Base-by-base conservation (phyloP, 192 early-diverging fungal genomes). In the Coemansia sp. region DNA sequence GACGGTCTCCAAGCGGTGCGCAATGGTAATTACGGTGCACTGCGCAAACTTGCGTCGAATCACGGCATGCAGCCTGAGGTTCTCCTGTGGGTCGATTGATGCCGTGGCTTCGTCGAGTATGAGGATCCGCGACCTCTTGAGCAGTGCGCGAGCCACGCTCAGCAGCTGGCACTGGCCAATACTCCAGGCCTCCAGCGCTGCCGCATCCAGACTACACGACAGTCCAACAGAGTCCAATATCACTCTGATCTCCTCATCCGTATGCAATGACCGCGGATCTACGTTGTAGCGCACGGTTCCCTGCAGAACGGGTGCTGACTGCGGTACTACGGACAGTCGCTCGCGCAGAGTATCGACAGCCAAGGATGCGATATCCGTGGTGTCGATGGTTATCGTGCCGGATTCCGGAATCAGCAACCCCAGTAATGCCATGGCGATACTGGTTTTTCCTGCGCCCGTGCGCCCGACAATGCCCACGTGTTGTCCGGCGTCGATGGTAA, bases 291-390 rank as follows among this genome's bases (percentile, higher is more conserved):
- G 89, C 33, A 97, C 86, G 0, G 93, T 91, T 6, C 91, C 85
- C 0, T 81, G 70, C 33, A 94, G 86, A 17, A 93, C 59, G 3
- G 87, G 86, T 3, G 94, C 87, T 16, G 94, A 90, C 69, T 98
- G 96, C 10, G 96, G 95, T 57, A 98, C 97, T 36, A 98, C 90
- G 5, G 90, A 85, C 66, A 98, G 80, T 17, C 87, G 83, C 67
- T 79, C 87, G 17, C 93, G 78, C 17, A 95, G 76, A 3, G 29
- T n/a, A 44, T 89, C 85, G 6, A 83, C 77, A 0, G 87, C 87
- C 10, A 95, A 76, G 6, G 37, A 24, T 35, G 75, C 70, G 19
- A 93, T 87, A 63, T 95, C 92, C 10, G 92, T 46, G 31, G 86
- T 85, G 72, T 95, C 94, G 59, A 98, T 91, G 27, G 71, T 54